Percentiles rank a stretch among this genome's conserved stretches.
Evolutionary conservation across 805 yeast genomes (phyloP).

Genomic region (Cyberlindnera veronae): DNA sequence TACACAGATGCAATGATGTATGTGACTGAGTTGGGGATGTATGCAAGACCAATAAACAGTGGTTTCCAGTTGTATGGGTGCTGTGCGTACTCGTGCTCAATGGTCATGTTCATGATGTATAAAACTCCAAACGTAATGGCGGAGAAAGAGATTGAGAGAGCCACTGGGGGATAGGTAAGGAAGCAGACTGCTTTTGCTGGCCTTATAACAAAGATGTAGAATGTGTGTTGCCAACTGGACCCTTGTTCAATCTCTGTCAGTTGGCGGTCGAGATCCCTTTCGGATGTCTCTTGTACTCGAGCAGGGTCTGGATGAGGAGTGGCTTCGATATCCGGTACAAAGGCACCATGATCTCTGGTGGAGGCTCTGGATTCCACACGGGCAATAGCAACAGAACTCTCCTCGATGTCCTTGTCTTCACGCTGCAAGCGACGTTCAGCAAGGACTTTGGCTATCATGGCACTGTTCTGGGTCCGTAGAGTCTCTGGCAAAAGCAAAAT

Average conservation of each 20-base stretch:
- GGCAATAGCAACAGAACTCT: no score
- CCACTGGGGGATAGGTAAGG: slow-evolving; percentile 70
- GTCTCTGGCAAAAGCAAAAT: slow-evolving; percentile 73
- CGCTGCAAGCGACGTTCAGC: slow-evolving; percentile 39
- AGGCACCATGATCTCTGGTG: slow-evolving; percentile 2
- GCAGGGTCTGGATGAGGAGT: slow-evolving; percentile 5
- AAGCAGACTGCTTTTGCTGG: slow-evolving; percentile 64
- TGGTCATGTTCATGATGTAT: slow-evolving; percentile 71
- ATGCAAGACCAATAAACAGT: slow-evolving; percentile 66
- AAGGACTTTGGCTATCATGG: slow-evolving; percentile 45
- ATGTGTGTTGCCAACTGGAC: no score
- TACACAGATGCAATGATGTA: slow-evolving; percentile 71
- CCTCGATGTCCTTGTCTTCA: no score
- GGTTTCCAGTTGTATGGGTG: slow-evolving; percentile 69
- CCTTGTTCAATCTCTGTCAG: slow-evolving; percentile 26
- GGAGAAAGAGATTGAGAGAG: slow-evolving; percentile 60
- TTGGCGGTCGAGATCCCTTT: slow-evolving; percentile 25
- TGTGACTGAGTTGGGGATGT: slow-evolving; percentile 79
- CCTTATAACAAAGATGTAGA: slow-evolving; percentile 46
- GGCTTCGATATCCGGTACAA: slow-evolving; percentile 9
- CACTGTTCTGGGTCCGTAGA: slow-evolving; percentile 48
- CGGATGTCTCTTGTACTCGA: slow-evolving; percentile 7
- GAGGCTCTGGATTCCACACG: slow-evolving; percentile 12
- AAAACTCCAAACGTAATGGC: slow-evolving; percentile 68
- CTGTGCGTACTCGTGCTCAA: slow-evolving; percentile 57